These are phyloP conservation scores for Blechomonas ayalai DNA, from an alignment of 208 protist genomes.

Conservation along the genomic window DNA sequence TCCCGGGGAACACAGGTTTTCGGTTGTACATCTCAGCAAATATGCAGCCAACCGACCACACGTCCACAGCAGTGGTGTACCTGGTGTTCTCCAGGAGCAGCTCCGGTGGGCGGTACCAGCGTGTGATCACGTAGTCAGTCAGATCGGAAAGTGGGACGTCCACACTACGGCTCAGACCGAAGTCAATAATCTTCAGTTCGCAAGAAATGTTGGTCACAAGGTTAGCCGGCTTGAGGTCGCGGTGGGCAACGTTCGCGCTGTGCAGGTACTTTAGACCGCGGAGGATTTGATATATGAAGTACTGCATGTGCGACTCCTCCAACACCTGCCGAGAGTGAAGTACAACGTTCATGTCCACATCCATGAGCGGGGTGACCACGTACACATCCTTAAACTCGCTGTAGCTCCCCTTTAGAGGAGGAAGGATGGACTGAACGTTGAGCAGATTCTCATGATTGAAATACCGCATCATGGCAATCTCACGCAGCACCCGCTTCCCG, in stretches of 20 bases:
- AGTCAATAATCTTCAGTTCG: conserved; percentile 89
- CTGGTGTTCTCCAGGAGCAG: conserved; percentile 84
- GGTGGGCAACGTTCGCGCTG: conserved; percentile 83
- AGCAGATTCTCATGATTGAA: conserved; percentile 92
- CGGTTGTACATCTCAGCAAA: conserved; percentile 95
- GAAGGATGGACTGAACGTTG: conserved; percentile 92
- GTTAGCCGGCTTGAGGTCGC: conserved; percentile 89
- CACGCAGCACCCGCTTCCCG: conserved; percentile 88
- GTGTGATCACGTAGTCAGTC: conserved; percentile 91
- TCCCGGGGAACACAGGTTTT: conserved; percentile 83
- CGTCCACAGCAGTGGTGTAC: conserved; percentile 87
- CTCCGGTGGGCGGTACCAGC: conserved; percentile 93
- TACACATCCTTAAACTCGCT: conserved; percentile 93
- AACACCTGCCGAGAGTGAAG: conserved; percentile 88
- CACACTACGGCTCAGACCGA: conserved; percentile 85
- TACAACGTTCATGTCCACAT: conserved; percentile 95
- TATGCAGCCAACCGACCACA: conserved; percentile 94
- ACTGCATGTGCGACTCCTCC: conserved; percentile 78
- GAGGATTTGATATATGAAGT: conserved; percentile 86
- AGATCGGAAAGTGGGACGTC: conserved; percentile 70
- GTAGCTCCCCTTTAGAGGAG: conserved; percentile 73
- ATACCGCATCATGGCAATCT: conserved; percentile 91
- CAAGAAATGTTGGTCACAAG: conserved; percentile 83
- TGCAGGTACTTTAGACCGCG: conserved; percentile 88
- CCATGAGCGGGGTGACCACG: conserved; percentile 96